Conservation (phyloP, 257 asterid genomes). For the Solanum virginianum region DNA sequence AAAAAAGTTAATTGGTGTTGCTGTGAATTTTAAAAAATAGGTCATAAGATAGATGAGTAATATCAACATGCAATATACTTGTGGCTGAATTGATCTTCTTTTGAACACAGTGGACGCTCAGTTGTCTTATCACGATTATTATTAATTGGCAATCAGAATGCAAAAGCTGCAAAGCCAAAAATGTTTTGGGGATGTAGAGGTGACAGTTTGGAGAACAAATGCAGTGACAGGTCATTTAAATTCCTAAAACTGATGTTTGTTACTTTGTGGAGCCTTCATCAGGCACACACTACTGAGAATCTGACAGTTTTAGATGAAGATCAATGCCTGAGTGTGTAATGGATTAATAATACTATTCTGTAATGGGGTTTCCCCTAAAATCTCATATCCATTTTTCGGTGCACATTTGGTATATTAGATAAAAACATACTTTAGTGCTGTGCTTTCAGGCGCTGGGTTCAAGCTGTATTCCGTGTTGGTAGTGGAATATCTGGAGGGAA, state of each 20-base stretch:
- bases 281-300: neutral
- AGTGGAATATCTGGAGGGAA: conserved; percentile 8
- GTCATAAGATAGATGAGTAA: neutral
- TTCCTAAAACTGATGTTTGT: neutral
- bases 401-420: neutral
- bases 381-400: neutral
- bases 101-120: neutral
- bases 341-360: neutral
- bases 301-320: neutral
- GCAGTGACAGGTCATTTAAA: neutral
- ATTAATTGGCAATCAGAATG: neutral
- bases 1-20: neutral
- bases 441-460: conserved; percentile 83
- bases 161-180: neutral
- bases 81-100: neutral
- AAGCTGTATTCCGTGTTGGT: conserved; percentile 59
- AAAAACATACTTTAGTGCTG: neutral
- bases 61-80: neutral
- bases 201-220: neutral
- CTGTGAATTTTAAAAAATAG: neutral
- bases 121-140: neutral
- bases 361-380: neutral
- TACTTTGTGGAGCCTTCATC: neutral
- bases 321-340: neutral
- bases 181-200: neutral